A percentile compares a stretch with the other conserved stretches of the same genome.
phyloP scores from a whole-genome alignment of 2,329 filamentous ascomycete species.

The Pestalotiopsis sp. region DNA sequence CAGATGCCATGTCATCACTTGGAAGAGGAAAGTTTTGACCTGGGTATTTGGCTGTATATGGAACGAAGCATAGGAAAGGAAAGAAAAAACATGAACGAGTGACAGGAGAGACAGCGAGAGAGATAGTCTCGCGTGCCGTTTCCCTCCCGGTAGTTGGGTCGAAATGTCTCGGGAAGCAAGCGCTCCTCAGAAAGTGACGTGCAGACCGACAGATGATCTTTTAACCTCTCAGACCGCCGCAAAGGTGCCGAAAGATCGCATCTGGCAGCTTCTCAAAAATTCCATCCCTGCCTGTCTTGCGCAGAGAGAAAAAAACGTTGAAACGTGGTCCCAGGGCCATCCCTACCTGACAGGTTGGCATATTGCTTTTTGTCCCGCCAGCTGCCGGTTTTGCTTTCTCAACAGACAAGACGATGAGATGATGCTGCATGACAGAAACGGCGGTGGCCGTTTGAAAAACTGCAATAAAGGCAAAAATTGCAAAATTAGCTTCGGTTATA shows the following conservation, averaged over 20 bases:
- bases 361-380: background rate
- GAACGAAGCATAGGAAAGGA: background rate
- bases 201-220: background rate
- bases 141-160: background rate
- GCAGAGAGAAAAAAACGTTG: background rate
- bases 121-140: background rate
- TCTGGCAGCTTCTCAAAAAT: background rate
- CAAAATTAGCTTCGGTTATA: background rate
- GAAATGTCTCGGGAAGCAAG: background rate
- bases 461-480: background rate
- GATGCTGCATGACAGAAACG: background rate
- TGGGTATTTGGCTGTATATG: background rate
- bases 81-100: background rate
- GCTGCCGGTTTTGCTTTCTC: background rate
- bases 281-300: background rate
- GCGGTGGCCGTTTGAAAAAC: background rate
- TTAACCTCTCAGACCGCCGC: background rate
- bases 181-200: background rate
- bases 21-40: background rate
- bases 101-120: background rate
- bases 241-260: background rate
- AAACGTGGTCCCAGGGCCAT: background rate
- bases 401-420: background rate
- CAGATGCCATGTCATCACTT: background rate
- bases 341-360: slow-evolving; percentile 1